Evolutionary conservation across 2,329 filamentous ascomycete genomes (phyloP), one percentile per base, ranked within the genome.

Genomic region (Sclerotinia sclerotiorum): DNA sequence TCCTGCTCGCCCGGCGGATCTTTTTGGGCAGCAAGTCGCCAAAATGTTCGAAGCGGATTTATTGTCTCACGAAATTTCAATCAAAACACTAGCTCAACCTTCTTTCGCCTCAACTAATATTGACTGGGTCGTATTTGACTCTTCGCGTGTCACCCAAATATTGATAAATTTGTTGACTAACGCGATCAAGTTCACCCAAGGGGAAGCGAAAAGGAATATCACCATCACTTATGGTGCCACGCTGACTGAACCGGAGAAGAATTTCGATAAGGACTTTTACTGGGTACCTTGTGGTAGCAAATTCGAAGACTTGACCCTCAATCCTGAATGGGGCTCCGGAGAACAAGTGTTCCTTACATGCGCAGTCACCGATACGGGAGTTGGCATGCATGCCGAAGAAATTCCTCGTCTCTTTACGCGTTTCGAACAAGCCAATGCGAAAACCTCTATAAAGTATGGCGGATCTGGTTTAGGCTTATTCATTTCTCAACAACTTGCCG

Each of bases 101-200:
- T 90, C 88, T 0, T 90, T 89, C 74, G 80, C 80, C 15, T 79
- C 83, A 2, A 80, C 88, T 3, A 79, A 80, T 0, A 80, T 90
- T 52, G 86, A 90, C 48, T 93, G 87, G 82, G 86, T 93, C 10
- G 79, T 84, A 27, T 79, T 93, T 44, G 92, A 95, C 76, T 88
- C 91, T 0, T 90, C 89, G 19, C 84, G 91, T 32, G 87, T 94
- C 58, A 86, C 91, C 65, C 91, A 95, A 78, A 90, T 94, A 0
- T 82, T 94, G 7, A 93, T 94, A 76, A 95, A 94, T 73, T 82
- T 95, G 2, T 85, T 92, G 21, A 92, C 90, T 4, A 94, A 94
- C 74, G 90, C 91, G 0, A 88, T 95, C 78, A 94, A 94, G 74
- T 95, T 94, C 76, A 95, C 92, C 0, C 88, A 87, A 54, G 83